These are phyloP conservation scores for Cercospora sp. DNA, from an alignment of 2,329 filamentous ascomycete genomes.

Conservation along the genomic window DNA sequence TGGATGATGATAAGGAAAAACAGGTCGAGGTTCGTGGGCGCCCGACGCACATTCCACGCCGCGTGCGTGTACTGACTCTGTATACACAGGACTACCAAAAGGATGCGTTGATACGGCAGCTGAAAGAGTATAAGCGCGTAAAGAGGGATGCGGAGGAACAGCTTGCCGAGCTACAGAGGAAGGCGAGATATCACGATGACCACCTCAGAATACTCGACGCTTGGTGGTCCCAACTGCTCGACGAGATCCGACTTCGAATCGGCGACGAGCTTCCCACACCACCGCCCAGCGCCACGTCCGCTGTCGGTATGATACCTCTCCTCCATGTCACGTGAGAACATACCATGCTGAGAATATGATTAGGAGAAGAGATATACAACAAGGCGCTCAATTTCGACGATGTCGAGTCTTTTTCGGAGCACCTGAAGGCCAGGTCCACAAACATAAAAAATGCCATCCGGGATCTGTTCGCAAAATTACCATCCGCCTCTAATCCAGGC, in stretches of 20 bases:
- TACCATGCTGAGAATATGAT: constrained; percentile 34
- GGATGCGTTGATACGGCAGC: constrained; percentile 93
- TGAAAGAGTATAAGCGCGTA: constrained; percentile 96
- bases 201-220: constrained; percentile 86
- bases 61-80: constrained; percentile 6
- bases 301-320: constrained; percentile 35
- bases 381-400: constrained; percentile 57
- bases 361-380: constrained; percentile 48
- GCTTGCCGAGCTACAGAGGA: constrained; percentile 76
- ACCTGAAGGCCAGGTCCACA: constrained; percentile 73
- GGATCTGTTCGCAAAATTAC: constrained; percentile 59
- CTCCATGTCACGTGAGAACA: constrained; percentile 30
- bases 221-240: constrained; percentile 80
- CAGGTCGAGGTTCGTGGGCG: constrained; percentile 66
- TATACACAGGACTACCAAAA: constrained; percentile 77
- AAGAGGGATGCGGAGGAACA: constrained; percentile 77
- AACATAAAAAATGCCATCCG: constrained; percentile 74
- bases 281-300: constrained; percentile 33
- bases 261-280: constrained; percentile 39
- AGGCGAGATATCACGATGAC: constrained; percentile 81
- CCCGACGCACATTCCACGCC: constrained; percentile 8
- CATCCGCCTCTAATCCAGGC: constrained; percentile 60
- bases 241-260: constrained; percentile 50
- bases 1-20: constrained; percentile 68
- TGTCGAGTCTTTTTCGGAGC: constrained; percentile 67